Percentiles rank a stretch among this genome's conserved stretches.
Evolutionary conservation across 495 filamentous ascomycete genomes (phyloP).

Genomic region (Neurospora hispaniola): DNA sequence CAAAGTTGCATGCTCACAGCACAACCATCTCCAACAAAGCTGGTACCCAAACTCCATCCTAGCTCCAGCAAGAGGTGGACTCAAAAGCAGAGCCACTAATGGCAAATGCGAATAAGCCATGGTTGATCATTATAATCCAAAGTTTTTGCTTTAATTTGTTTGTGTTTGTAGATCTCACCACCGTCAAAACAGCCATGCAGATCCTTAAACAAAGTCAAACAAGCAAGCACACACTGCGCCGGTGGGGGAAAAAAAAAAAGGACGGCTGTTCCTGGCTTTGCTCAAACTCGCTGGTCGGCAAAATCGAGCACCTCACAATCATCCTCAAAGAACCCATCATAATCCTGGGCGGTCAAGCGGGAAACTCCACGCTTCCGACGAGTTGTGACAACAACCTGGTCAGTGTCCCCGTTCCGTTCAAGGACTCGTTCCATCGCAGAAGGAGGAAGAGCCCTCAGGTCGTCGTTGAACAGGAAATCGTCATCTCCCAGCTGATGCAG

Average conservation of each 20-base stretch:
- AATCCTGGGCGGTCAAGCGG: conserved; percentile 39
- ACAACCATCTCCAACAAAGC: not conserved
- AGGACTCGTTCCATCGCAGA: conserved; percentile 46
- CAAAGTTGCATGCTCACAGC: not conserved
- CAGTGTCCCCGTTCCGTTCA: conserved; percentile 53
- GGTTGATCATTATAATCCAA: not conserved
- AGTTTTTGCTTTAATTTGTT: not conserved
- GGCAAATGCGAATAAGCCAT: not conserved
- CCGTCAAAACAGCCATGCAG: conserved; percentile 3
- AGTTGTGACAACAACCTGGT: conserved; percentile 70
- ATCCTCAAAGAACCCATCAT: conserved; percentile 88
- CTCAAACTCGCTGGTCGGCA: conserved; percentile 71
- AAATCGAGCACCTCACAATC: conserved; percentile 90
- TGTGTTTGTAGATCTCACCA: not conserved
- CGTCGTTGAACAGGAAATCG: conserved; percentile 39
- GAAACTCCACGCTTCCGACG: conserved; percentile 51
- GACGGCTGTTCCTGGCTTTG: conserved; percentile 3
- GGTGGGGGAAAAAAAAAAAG: conserved; percentile 1
- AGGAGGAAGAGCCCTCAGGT: conserved; percentile 41
- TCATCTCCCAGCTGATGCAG: conserved; percentile 41
- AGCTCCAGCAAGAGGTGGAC: not conserved
- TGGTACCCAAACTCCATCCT: not conserved
- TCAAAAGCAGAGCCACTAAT: not conserved
- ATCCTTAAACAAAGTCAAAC: not conserved
- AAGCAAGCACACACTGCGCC: not conserved